phyloP scores from a whole-genome alignment of 2,329 filamentous ascomycete species.

The Ceratocystiopsis minuta region DNA sequence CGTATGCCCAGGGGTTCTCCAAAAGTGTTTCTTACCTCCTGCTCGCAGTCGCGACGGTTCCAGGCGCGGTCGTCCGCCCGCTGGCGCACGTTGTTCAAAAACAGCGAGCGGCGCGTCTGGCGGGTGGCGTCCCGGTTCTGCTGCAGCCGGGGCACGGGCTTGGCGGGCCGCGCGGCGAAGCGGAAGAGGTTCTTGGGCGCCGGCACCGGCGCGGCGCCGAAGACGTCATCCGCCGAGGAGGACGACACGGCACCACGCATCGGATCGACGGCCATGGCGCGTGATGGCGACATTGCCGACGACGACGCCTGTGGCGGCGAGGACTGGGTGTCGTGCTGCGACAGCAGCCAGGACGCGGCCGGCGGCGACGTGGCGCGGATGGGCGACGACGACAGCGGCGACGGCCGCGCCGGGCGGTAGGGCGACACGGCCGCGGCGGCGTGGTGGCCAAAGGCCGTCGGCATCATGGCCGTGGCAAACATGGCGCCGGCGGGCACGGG shows the following conservation, averaged over 20 bases:
- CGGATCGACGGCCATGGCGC: not conserved
- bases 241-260: not conserved
- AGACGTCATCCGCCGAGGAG: not conserved
- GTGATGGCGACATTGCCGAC: not conserved
- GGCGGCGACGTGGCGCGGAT: constrained; percentile 31
- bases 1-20: too few species aligned
- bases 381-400: constrained; percentile 41
- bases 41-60: constrained; percentile 43
- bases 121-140: constrained; percentile 42
- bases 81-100: constrained; percentile 48
- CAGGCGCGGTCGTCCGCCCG: constrained; percentile 41
- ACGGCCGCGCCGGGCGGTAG: constrained; percentile 29
- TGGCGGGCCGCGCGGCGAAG: constrained; percentile 35
- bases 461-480: constrained; percentile 6
- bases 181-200: constrained; percentile 17
- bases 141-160: constrained; percentile 41
- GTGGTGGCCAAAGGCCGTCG: constrained; percentile 3
- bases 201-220: not conserved
- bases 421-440: constrained; percentile 21
- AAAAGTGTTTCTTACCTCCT: constrained; percentile 35
- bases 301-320: constrained; percentile 16
- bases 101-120: constrained; percentile 47
- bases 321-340: constrained; percentile 22
- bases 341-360: not conserved
- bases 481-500: constrained; percentile 2